These are phyloP conservation scores for Paramecium biaurelia DNA, from an alignment of 73 alveolate genomes.

Conservation along the genomic window DNA sequence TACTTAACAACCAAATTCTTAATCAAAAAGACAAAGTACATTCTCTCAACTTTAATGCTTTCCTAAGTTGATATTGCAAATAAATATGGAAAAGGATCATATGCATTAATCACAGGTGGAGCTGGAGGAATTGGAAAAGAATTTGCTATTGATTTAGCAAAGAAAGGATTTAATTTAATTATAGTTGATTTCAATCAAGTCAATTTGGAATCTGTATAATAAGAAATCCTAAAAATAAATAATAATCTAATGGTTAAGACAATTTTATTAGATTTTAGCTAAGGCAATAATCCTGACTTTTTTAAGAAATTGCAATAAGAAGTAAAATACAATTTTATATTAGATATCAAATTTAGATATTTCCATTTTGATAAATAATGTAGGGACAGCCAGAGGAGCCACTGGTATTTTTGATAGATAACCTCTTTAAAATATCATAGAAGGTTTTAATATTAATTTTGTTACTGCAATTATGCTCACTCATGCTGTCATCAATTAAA, in stretches of 20 bases:
- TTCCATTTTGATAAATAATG: conserved; percentile 79
- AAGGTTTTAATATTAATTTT: background rate
- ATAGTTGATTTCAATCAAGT: conserved; percentile 63
- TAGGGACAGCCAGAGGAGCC: conserved; percentile 64
- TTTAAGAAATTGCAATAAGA: conserved; percentile 34
- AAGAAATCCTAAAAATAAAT: background rate
- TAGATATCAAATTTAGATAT: conserved; percentile 70
- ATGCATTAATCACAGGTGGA: conserved; percentile 80
- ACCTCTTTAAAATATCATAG: background rate
- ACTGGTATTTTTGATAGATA: conserved; percentile 14
- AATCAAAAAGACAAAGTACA: background rate
- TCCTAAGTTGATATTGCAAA: background rate
- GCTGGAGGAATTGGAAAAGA: conserved; percentile 86
- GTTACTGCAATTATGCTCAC: background rate
- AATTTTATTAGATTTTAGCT: conserved; percentile 9
- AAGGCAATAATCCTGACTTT: conserved; percentile 18
- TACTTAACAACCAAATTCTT: background rate
- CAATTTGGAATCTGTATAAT: background rate
- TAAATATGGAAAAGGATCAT: conserved; percentile 75
- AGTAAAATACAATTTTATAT: background rate
- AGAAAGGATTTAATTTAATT: conserved; percentile 70
- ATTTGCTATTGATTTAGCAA: conserved; percentile 74
- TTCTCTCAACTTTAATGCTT: background rate
- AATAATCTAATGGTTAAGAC: background rate
- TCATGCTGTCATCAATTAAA: background rate